Conservation (phyloP, 805 yeast genomes). For the Saturnispora dispora region DNA sequence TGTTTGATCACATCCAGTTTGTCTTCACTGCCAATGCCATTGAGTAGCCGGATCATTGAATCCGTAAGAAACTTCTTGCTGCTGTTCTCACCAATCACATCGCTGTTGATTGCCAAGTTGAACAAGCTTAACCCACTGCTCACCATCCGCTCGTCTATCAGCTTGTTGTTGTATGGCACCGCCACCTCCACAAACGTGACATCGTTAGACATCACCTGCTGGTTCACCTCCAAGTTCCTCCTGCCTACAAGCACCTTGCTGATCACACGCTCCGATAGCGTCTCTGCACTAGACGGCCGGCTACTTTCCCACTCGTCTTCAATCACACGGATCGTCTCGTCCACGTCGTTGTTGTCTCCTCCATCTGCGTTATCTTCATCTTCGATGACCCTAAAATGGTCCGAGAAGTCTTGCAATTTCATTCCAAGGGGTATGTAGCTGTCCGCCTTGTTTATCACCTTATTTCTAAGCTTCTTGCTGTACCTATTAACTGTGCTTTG, state of each 20-base stretch:
- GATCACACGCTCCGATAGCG: conserved; percentile 1
- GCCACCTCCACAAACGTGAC: conserved; percentile 7
- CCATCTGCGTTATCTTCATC: neutral
- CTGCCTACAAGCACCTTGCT: conserved; percentile 6
- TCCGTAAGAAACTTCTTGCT: conserved; percentile 12
- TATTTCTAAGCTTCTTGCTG: conserved; percentile 6
- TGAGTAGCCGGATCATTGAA: conserved; percentile 12
- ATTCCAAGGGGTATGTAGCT: conserved; percentile 12
- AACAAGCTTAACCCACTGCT: conserved; percentile 15
- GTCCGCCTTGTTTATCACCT: conserved; percentile 10
- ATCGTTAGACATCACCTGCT: neutral
- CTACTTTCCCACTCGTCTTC: neutral
- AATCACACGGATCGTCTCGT: conserved; percentile 4
- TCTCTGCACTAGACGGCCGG: conserved; percentile 6
- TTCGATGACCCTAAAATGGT: conserved; percentile 2
- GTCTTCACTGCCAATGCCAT: conserved; percentile 11
- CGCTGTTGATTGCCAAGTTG: conserved; percentile 14
- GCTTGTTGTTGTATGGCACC: conserved; percentile 1
- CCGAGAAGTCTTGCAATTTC: conserved; percentile 13
- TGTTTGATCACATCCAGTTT: neutral
- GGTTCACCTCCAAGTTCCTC: conserved; percentile 4
- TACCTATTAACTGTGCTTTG: conserved; percentile 1
- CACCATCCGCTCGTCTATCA: conserved; percentile 4
- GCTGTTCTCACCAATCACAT: conserved; percentile 6
- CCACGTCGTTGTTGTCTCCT: neutral